Conservation (phyloP, 495 filamentous ascomycete species). For the Tuber indicum region DNA sequence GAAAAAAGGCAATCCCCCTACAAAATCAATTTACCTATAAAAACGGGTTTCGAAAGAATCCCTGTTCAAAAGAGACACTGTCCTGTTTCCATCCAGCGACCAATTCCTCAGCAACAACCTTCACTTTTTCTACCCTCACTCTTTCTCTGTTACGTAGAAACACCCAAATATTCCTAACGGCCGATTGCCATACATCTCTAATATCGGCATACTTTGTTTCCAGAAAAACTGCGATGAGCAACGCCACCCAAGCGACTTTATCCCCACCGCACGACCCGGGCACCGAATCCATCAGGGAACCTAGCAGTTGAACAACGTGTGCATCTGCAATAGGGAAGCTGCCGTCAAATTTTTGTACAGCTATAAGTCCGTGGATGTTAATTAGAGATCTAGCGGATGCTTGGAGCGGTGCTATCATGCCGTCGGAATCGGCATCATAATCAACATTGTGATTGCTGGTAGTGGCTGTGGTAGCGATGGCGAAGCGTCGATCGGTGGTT, state of each 20-base stretch:
- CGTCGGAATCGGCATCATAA: too few relatives aligned
- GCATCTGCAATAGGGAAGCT: conserved; percentile 36
- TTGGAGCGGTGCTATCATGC: not conserved
- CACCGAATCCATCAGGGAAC: conserved; percentile 28
- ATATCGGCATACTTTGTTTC: conserved; percentile 43
- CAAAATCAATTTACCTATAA: not conserved
- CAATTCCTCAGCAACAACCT: conserved; percentile 3
- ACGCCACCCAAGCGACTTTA: conserved; percentile 45
- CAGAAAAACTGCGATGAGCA: conserved; percentile 49
- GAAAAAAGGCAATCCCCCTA: not conserved
- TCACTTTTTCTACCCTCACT: not conserved
- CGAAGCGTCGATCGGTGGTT: fast-evolving
- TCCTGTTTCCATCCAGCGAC: not conserved
- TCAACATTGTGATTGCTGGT: too few relatives aligned
- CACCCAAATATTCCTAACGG: conserved; percentile 48
- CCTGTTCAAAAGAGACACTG: not conserved
- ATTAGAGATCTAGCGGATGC: conserved; percentile 4
- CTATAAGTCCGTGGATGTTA: conserved; percentile 43
- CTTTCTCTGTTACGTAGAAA: conserved; percentile 43
- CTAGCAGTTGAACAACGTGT: conserved; percentile 29
- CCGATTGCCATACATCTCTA: conserved; percentile 52
- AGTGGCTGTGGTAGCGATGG: too few relatives aligned
- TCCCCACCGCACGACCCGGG: conserved; percentile 13
- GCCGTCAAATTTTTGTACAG: conserved; percentile 51
- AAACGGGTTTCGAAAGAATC: not conserved